Evolutionary conservation across 2,329 filamentous ascomycete genomes (phyloP), one percentile per base, ranked within the genome.

Genomic region (Colletotrichum cordylinicola): DNA sequence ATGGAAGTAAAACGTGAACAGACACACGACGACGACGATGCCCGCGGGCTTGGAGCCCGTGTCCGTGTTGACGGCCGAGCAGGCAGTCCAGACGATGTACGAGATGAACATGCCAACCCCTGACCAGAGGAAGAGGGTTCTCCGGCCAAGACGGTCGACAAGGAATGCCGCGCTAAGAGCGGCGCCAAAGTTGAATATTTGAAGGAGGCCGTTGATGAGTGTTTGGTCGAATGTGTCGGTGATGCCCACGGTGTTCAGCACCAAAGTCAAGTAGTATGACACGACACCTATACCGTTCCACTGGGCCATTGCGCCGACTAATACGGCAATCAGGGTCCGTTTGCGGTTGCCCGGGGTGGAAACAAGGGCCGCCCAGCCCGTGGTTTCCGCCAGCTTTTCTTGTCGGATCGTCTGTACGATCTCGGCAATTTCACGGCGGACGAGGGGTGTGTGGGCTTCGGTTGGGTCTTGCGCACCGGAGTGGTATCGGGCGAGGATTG

Each of bases 401-500:
- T 77, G 67, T 13, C 65, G 35, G 31, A 78, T 74, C 7, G 76
- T 68, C 13, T 56, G 56, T 13, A 43, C 55, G 21, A 78, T 78
- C 58, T 78, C 77, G 10, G 67, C 48, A 4, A 74, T 31, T 24
- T 76, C 71, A 9, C 61, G 64, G 7, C 31, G 27, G 16, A 74
- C 71, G 8, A 76, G 71, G 10, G 71, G 71, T 6, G 66, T 83
- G 61, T 83, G 79, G 24, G 74, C 77, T 70, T 88, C 84, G 21
- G 85, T 86, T 9, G 48, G 33, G 18, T 52, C 37, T 10, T 31
- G 21, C 1, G 18, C 55, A 52, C 87, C 86, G 21, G 86, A 88
- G 76, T 91, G 90, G 73, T 86, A 87, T 70, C 89, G 85, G 35
- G 85, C 83, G 6, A 92, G 85, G 2, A 90, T 86, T 1, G 81